Conservation (phyloP, 1,284 basidiomycete species). For the Trichosporon sp. region DNA sequence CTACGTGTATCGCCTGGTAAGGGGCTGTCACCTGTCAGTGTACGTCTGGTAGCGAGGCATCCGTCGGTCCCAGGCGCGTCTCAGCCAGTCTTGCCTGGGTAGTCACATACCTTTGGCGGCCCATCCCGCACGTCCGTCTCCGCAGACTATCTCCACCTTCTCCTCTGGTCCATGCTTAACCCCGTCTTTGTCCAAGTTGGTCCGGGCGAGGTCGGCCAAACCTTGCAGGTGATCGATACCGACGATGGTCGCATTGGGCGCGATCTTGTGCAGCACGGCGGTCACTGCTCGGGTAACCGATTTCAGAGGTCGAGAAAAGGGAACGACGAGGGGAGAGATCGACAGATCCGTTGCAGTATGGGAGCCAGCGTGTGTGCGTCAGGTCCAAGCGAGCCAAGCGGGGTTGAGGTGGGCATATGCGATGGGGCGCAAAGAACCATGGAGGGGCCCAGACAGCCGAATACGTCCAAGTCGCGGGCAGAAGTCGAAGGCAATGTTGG, state of each 20-base stretch:
- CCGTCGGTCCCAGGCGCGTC: too few relatives aligned
- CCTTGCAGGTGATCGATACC: constrained; percentile 88
- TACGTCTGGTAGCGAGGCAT: neutral
- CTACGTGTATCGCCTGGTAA: constrained; percentile 89
- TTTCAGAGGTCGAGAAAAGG: neutral
- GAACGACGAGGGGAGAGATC: neutral
- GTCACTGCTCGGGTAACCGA: constrained; percentile 30
- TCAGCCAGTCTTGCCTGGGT: neutral
- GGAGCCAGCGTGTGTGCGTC: neutral
- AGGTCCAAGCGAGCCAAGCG: neutral
- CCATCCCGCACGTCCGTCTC: constrained; percentile 74
- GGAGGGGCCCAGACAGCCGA: neutral
- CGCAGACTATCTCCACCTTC: constrained; percentile 55
- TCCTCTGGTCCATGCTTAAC: constrained; percentile 13
- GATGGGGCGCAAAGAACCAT: neutral
- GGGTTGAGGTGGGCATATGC: neutral
- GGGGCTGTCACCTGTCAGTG: constrained; percentile 55
- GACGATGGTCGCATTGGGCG: constrained; percentile 62
- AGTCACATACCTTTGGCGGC: neutral
- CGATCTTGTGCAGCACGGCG: constrained; percentile 70
- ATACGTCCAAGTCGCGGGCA: neutral
- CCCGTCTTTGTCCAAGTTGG: constrained; percentile 69
- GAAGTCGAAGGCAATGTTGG: neutral
- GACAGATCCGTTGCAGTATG: neutral
- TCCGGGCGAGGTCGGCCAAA: constrained; percentile 64